Conservation (phyloP, 495 filamentous ascomycete species). For the Podospora pseudopauciseta region DNA sequence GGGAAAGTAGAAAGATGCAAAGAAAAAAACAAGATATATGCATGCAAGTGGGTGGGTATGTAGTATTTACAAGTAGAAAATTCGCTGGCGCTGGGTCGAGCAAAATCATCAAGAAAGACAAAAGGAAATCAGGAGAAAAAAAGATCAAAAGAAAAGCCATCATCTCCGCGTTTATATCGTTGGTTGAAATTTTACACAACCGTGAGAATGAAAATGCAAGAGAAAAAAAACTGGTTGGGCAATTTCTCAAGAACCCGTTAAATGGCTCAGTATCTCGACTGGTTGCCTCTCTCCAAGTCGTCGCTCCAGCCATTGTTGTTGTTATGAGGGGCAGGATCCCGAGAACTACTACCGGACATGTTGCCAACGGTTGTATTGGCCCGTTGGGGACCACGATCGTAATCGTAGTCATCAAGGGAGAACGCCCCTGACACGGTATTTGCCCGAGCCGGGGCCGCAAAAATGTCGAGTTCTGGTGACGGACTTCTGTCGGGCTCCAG, state of each 20-base stretch:
- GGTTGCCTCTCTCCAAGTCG: slow-evolving; percentile 11
- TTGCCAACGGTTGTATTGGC: background rate
- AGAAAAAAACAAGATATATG: background rate
- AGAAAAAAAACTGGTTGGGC: background rate
- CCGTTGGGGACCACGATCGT: background rate
- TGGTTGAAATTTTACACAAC: background rate
- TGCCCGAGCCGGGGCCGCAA: background rate
- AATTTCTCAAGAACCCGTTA: background rate
- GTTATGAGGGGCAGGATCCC: background rate
- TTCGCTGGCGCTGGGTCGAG: background rate
- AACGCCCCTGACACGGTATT: background rate
- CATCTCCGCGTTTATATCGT: background rate
- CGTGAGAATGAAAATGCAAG: background rate
- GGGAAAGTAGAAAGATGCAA: background rate
- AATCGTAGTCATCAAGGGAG: slow-evolving; percentile 3
- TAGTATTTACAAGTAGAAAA: background rate
- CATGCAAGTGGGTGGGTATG: background rate
- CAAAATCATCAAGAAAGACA: background rate
- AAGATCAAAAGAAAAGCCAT: background rate
- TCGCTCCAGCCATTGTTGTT: slow-evolving; percentile 9
- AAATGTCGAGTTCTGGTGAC: background rate
- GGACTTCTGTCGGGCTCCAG: background rate
- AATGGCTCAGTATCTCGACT: slow-evolving; percentile 10
- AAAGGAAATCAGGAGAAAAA: background rate
- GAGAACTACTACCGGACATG: background rate